Conservation (phyloP, 352 stramenopile species). For the Phytopythium sindhum region DNA sequence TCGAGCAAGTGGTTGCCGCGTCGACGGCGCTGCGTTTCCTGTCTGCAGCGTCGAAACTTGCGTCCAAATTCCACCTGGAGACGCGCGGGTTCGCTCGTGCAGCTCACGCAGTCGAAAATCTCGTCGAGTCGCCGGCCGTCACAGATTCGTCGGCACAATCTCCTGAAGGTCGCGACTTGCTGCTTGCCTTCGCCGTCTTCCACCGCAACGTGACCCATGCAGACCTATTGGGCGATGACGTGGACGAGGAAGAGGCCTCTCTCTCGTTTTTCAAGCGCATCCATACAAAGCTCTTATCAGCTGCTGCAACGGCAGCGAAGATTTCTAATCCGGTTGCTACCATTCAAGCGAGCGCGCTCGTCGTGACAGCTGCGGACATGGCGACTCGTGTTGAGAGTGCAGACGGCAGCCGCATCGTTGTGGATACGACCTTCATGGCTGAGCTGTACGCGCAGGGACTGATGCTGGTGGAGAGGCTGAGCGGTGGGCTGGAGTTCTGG, state of each 20-base stretch:
- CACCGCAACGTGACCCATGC: conserved; percentile 22
- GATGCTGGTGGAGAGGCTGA: conserved; percentile 33
- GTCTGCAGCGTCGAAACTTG: conserved; percentile 24
- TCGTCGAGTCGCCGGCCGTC: background rate
- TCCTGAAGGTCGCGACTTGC: conserved; percentile 19
- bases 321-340: background rate
- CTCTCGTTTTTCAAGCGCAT: conserved; percentile 15
- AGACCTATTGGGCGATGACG: conserved; percentile 37
- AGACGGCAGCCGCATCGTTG: conserved; percentile 4
- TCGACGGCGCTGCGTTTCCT: conserved; percentile 50
- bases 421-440: conserved; percentile 24
- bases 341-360: conserved; percentile 30
- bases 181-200: conserved; percentile 32
- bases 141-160: conserved; percentile 8
- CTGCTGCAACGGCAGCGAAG: background rate
- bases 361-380: conserved; percentile 19
- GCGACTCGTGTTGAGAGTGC: conserved; percentile 14
- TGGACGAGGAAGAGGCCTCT: conserved; percentile 51
- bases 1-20: conserved; percentile 18
- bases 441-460: conserved; percentile 39
- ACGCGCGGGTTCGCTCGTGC: conserved; percentile 23
- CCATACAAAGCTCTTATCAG: background rate
- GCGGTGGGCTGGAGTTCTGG: conserved; percentile 46
- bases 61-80: conserved; percentile 58
- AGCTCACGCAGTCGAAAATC: conserved; percentile 25